Conservation (phyloP, 331 rosid genomes). For the Telfairia occidentalis region DNA sequence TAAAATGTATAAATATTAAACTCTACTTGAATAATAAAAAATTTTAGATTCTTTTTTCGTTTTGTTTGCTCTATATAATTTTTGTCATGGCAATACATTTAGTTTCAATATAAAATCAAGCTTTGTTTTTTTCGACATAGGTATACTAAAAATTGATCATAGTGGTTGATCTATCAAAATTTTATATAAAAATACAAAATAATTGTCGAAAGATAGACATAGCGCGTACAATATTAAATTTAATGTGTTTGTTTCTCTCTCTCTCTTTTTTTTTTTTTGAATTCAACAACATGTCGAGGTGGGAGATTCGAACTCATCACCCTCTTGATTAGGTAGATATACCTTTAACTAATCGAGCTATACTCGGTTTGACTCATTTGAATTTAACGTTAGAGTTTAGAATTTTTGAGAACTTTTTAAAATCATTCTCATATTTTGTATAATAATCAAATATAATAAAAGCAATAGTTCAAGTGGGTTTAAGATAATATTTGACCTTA, state of each 20-base stretch:
- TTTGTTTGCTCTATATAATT: neutral
- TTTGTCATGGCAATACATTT: neutral
- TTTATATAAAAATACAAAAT: neutral
- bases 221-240: neutral
- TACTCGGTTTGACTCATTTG: too few species aligned
- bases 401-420: neutral
- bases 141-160: neutral
- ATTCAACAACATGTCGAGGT: too few species aligned
- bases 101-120: neutral
- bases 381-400: neutral
- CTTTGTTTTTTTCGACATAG: neutral
- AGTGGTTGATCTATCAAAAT: conserved; percentile 7
- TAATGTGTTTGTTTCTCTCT: neutral
- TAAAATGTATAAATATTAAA: too few species aligned
- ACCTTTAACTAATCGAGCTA: too few species aligned
- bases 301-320: too few species aligned
- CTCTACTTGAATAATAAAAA: neutral
- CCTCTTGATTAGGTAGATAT: too few species aligned
- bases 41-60: too few species aligned
- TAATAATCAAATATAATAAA: neutral
- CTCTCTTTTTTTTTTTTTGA: too few species aligned
- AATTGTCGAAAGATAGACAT: neutral
- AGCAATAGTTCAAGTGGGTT: neutral
- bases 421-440: neutral
- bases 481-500: conserved; percentile 15